Conservation (phyloP, 2,329 filamentous ascomycete species). For the Ascocoryne sarcoides region DNA sequence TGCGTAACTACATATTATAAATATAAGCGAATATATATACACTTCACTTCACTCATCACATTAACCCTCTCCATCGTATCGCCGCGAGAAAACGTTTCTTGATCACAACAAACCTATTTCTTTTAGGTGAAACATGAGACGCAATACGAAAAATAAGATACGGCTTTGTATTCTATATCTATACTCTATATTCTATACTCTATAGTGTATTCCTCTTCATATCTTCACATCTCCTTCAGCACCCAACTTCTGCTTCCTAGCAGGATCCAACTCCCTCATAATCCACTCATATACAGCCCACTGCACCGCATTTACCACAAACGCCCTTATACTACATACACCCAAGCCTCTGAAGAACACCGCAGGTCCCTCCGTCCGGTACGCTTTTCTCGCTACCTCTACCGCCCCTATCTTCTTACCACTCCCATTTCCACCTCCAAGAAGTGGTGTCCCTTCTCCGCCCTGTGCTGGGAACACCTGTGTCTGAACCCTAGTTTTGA, state of each 20-base stretch:
- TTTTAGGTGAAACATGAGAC: no score
- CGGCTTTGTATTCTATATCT: not conserved
- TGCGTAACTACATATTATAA: no score
- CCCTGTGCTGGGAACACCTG: slow-evolving; percentile 16
- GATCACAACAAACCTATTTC: no score
- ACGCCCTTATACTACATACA: slow-evolving; percentile 77
- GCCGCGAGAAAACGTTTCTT: no score
- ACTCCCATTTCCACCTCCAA: slow-evolving; percentile 21
- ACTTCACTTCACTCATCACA: no score
- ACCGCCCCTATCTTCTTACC: slow-evolving; percentile 41
- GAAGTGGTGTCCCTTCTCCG: slow-evolving; percentile 21
- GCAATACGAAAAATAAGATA: no score
- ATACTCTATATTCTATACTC: not conserved
- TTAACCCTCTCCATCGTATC: no score
- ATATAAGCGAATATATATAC: no score
- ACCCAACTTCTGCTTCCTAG: slow-evolving; percentile 5
- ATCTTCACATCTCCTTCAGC: not conserved
- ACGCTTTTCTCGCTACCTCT: slow-evolving; percentile 57
- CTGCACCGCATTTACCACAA: slow-evolving; percentile 86
- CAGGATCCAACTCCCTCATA: slow-evolving; percentile 48
- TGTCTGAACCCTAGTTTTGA: slow-evolving; percentile 82
- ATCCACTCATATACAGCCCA: slow-evolving; percentile 91
- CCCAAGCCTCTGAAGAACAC: slow-evolving; percentile 68
- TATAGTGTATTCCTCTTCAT: not conserved
- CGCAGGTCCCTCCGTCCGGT: slow-evolving; percentile 49